A percentile compares a stretch with the other conserved stretches of the same genome.
Conservation (phyloP, 176 grass and related monocot species). For the Ensete glaucum region DNA sequence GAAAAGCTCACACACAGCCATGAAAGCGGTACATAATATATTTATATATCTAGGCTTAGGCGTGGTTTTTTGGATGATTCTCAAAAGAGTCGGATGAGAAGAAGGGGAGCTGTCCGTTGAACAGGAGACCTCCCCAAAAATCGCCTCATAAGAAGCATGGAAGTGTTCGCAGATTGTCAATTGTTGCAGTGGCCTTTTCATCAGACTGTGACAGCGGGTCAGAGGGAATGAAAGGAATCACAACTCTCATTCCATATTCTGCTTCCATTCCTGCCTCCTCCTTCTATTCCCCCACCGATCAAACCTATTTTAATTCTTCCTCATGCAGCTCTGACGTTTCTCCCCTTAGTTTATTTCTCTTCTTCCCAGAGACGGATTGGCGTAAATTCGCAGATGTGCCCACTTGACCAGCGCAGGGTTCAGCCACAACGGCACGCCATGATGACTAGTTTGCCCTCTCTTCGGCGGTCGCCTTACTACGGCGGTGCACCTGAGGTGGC, state of each 20-base stretch:
- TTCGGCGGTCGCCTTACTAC: too few relatives aligned
- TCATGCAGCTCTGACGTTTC: background rate
- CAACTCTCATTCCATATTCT: constrained; percentile 17
- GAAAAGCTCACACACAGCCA: background rate
- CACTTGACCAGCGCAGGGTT: too few relatives aligned
- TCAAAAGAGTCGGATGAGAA: background rate
- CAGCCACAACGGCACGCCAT: too few relatives aligned
- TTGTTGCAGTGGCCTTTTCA: background rate
- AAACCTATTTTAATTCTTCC: background rate
- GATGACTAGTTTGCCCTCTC: background rate
- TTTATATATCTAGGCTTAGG: background rate
- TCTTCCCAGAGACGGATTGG: background rate
- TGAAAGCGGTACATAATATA: background rate
- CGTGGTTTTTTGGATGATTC: constrained; percentile 11
- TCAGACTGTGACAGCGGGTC: background rate
- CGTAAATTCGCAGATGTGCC: background rate
- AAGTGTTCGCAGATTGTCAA: background rate
- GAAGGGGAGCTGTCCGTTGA: constrained; percentile 20
- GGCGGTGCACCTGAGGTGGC: too few relatives aligned
- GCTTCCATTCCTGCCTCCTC: background rate
- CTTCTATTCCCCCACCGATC: constrained; percentile 2
- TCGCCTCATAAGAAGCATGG: constrained; percentile 16
- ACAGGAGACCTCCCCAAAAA: constrained; percentile 20
- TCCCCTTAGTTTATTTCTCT: background rate
- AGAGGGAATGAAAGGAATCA: constrained; percentile 3